Conservation (phyloP, 495 filamentous ascomycete species). For the Aspergillus heteromorphus region DNA sequence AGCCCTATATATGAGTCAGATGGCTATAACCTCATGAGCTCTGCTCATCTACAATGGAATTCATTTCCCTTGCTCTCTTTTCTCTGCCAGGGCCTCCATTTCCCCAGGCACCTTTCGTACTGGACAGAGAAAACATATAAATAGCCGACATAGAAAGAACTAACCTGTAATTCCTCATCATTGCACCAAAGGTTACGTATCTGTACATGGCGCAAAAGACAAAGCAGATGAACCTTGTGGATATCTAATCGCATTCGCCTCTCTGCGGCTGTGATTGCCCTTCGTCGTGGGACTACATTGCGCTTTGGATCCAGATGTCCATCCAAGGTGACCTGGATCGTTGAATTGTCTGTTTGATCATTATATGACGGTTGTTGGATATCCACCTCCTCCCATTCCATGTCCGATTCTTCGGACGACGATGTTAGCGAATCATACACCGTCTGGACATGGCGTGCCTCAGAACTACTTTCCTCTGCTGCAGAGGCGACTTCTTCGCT, state of each 20-base stretch:
- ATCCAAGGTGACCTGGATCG: conserved; percentile 56
- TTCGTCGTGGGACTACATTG: conserved; percentile 39
- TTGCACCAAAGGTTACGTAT: conserved; percentile 87
- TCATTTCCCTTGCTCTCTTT: too few species aligned
- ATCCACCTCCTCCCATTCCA: conserved; percentile 70
- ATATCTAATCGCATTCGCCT: conserved; percentile 65
- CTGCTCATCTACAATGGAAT: not conserved
- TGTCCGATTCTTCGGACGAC: conserved; percentile 51
- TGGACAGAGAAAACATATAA: not conserved
- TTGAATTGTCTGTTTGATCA: conserved; percentile 26
- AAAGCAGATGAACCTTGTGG: conserved; percentile 83
- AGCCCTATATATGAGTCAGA: conserved; percentile 25
- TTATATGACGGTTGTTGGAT: conserved; percentile 35
- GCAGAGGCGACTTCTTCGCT: conserved; percentile 5
- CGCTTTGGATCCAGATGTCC: conserved; percentile 34
- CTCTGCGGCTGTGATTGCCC: conserved; percentile 62
- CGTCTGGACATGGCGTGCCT: conserved; percentile 30
- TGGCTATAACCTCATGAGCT: not conserved
- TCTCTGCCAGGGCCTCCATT: too few species aligned
- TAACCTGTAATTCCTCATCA: conserved; percentile 58
- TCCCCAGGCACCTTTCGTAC: not conserved
- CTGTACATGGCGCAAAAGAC: conserved; percentile 69
- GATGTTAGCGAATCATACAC: conserved; percentile 41
- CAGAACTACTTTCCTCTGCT: conserved; percentile 9
- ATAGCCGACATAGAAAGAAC: conserved; percentile 6